Evolutionary conservation across 352 stramenopile species (phyloP).

Genomic region (Phytophthora colocasiae): DNA sequence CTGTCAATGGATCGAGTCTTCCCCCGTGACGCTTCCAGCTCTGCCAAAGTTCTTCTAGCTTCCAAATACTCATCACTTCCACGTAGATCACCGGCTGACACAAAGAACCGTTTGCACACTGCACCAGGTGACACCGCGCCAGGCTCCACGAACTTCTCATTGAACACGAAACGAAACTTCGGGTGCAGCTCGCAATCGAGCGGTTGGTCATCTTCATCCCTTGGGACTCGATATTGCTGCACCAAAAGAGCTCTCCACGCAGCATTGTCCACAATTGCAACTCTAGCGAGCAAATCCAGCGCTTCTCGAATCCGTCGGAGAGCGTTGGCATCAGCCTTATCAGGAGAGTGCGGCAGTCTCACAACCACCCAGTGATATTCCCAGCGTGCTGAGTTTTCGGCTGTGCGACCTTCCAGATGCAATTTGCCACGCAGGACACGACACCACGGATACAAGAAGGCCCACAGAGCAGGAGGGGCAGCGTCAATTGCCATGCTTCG

Average conservation of each 20-base stretch:
- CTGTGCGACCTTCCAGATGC: conserved; percentile 31
- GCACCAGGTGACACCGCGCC: conserved; percentile 31
- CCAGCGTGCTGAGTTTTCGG: conserved; percentile 38
- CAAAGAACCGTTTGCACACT: conserved; percentile 32
- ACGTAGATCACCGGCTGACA: background rate
- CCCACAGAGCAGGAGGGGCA: conserved; percentile 31
- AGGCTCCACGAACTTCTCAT: conserved; percentile 36
- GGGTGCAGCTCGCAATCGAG: conserved; percentile 39
- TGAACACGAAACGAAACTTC: conserved; percentile 43
- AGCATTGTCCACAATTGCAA: conserved; percentile 37
- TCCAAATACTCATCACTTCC: conserved; percentile 28
- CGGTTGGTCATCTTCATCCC: conserved; percentile 35
- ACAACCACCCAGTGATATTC: conserved; percentile 43
- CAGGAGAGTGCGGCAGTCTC: conserved; percentile 25
- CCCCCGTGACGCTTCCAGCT: conserved; percentile 4
- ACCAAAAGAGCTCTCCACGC: conserved; percentile 45
- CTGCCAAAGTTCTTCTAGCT: conserved; percentile 16
- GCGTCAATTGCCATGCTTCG: conserved; percentile 25
- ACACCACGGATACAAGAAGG: conserved; percentile 42
- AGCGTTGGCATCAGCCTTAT: conserved; percentile 6
- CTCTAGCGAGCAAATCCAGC: conserved; percentile 45
- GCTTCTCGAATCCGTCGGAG: conserved; percentile 37
- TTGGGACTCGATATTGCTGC: conserved; percentile 43
- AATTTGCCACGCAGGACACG: conserved; percentile 29
- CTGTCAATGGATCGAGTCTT: background rate